phyloP scores from a whole-genome alignment of 306 rosid species.

The Prunus persica region DNA sequence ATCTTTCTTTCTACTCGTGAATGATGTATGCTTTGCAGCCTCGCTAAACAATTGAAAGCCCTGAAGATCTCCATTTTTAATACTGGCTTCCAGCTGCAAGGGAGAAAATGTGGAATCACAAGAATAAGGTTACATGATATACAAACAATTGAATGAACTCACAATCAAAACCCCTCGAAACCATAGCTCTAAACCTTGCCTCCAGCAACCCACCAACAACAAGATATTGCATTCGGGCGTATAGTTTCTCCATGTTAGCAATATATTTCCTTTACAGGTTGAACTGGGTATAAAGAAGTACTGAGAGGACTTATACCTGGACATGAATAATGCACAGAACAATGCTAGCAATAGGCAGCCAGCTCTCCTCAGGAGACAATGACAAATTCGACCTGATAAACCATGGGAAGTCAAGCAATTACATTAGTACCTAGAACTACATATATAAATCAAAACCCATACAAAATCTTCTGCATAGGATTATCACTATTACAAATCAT shows the following conservation, averaged over 20 bases:
- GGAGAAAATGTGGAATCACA: constrained; percentile 4
- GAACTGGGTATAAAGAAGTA: not conserved
- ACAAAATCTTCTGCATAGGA: not conserved
- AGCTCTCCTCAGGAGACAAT: constrained; percentile 82
- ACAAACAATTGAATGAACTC: not conserved
- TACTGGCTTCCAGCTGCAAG: constrained; percentile 76
- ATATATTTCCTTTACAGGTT: not conserved
- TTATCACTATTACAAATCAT: not conserved
- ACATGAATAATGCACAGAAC: constrained; percentile 75
- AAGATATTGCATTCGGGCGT: not conserved
- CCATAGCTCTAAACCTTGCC: not conserved
- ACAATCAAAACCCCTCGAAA: constrained; percentile 1
- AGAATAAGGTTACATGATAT: not conserved
- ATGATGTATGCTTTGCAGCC: constrained; percentile 35
- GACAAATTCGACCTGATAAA: constrained; percentile 72
- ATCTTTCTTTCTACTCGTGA: constrained; percentile 26
- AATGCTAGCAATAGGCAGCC: constrained; percentile 93
- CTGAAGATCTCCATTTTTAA: constrained; percentile 82
- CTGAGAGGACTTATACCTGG: constrained; percentile 55
- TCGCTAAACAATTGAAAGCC: constrained; percentile 60
- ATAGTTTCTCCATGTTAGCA: not conserved
- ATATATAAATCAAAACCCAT: not conserved
- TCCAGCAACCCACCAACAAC: not conserved
- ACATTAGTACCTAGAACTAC: not conserved
- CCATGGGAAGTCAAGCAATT: not conserved